Conservation (phyloP, 2,329 filamentous ascomycete species). For the Penicillium sp. region DNA sequence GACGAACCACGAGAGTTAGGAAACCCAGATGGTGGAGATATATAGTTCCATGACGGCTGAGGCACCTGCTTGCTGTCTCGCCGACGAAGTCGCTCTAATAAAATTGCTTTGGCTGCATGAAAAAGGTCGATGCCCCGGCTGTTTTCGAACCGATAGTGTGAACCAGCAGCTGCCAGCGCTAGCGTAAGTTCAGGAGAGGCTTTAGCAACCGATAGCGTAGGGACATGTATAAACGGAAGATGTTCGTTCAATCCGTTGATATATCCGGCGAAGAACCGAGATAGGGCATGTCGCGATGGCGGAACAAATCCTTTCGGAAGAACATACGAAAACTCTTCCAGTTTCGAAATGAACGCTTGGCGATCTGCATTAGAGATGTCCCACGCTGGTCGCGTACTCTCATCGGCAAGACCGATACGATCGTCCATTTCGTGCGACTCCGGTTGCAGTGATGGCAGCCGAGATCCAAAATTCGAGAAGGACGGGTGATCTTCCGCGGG, state of each 20-base stretch:
- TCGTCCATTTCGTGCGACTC: conserved; percentile 48
- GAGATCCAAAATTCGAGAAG: conserved; percentile 51
- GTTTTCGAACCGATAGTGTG: conserved; percentile 51
- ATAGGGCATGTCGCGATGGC: conserved; percentile 51
- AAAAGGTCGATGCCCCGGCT: conserved; percentile 57
- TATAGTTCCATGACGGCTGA: conserved; percentile 45
- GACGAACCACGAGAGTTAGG: conserved; percentile 45
- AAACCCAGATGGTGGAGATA: conserved; percentile 38
- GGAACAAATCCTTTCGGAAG: conserved; percentile 50
- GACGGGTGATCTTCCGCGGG: conserved; percentile 44
- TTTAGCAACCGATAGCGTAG: conserved; percentile 48
- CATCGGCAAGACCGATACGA: conserved; percentile 43
- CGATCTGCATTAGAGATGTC: conserved; percentile 50
- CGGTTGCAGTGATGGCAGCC: conserved; percentile 49
- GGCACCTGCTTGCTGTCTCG: conserved; percentile 49
- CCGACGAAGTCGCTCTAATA: conserved; percentile 53
- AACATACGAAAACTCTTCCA: conserved; percentile 48
- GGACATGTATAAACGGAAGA: conserved; percentile 53
- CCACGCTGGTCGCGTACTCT: conserved; percentile 47
- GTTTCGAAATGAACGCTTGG: conserved; percentile 45
- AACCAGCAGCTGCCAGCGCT: conserved; percentile 52
- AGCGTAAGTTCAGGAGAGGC: conserved; percentile 52
- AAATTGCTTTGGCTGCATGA: conserved; percentile 56
- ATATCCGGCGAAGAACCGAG: conserved; percentile 53
- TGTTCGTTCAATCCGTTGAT: conserved; percentile 54